These are phyloP conservation scores for Moniliella sp. DNA, from an alignment of 1,284 basidiomycete species.

Conservation along the genomic window DNA sequence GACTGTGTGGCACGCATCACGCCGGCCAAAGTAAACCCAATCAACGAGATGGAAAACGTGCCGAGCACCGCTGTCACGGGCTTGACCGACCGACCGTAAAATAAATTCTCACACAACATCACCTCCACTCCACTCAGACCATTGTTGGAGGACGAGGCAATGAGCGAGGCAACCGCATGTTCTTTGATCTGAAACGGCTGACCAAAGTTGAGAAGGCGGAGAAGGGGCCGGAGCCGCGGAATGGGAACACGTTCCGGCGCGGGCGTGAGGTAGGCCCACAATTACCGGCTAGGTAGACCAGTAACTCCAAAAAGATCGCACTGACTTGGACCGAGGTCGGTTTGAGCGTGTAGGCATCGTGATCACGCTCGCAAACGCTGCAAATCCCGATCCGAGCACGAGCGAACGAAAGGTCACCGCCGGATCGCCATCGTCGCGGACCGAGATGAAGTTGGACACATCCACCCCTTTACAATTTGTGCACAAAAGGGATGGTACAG, in stretches of 20 bases:
- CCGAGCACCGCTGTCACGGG: constrained; percentile 43
- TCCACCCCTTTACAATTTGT: constrained; percentile 35
- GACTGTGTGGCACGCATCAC: constrained; percentile 7
- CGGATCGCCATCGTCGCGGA: constrained; percentile 45
- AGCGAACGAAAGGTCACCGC: constrained; percentile 44
- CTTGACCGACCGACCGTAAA: constrained; percentile 6
- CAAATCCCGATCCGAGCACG: constrained; percentile 42
- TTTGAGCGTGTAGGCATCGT: constrained; percentile 41
- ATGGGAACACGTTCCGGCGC: constrained; percentile 35
- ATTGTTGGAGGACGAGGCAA: constrained; percentile 40
- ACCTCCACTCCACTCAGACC: constrained; percentile 43
- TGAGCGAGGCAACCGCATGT: constrained; percentile 46
- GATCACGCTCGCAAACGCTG: constrained; percentile 42
- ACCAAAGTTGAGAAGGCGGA: constrained; percentile 44
- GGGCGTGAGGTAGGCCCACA: constrained; percentile 38
- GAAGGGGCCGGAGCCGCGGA: constrained; percentile 34
- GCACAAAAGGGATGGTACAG: no score
- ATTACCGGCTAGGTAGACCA: constrained; percentile 42
- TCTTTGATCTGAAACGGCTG: constrained; percentile 42
- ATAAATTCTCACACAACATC: constrained; percentile 9
- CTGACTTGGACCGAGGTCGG: constrained; percentile 42
- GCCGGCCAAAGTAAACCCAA: constrained; percentile 45
- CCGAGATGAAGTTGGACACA: constrained; percentile 44
- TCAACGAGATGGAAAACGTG: constrained; percentile 47
- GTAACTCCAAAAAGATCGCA: constrained; percentile 44